phyloP scores from a whole-genome alignment of 768 basidiomycete species.

The Trametopsis cervina region DNA sequence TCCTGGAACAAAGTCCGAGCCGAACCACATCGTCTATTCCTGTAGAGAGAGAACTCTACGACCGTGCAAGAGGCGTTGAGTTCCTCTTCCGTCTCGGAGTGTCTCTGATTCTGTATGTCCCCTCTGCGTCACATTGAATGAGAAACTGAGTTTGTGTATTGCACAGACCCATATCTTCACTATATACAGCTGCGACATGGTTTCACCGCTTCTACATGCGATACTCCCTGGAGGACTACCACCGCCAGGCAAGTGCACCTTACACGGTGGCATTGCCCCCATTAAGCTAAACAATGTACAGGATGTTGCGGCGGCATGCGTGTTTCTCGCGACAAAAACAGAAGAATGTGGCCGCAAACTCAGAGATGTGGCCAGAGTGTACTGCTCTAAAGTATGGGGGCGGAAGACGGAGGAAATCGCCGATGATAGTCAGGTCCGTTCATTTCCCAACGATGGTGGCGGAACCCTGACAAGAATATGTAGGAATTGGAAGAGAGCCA shows the following conservation, averaged over 20 bases:
- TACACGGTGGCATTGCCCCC: neutral
- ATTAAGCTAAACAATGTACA: constrained; percentile 20
- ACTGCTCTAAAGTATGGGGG: constrained; percentile 58
- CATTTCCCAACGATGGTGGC: neutral
- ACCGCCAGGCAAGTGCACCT: constrained; percentile 52
- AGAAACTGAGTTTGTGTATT: constrained; percentile 9
- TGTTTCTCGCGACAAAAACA: constrained; percentile 88
- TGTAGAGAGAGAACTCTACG: constrained; percentile 65
- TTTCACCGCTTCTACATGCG: constrained; percentile 91
- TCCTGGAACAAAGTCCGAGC: constrained; percentile 50
- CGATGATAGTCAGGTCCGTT: constrained; percentile 57
- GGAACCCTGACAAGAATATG: constrained; percentile 1
- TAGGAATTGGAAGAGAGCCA: constrained; percentile 76
- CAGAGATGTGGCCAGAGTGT: constrained; percentile 75
- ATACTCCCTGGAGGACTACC: constrained; percentile 75
- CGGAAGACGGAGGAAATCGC: constrained; percentile 49
- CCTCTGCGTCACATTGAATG: constrained; percentile 9
- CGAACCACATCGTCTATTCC: constrained; percentile 35
- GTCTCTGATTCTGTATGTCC: constrained; percentile 66
- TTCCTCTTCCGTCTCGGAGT: constrained; percentile 80
- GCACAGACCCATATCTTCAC: constrained; percentile 69
- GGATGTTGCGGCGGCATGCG: constrained; percentile 82
- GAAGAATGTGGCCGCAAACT: constrained; percentile 86
- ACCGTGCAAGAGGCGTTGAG: constrained; percentile 76
- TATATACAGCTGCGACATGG: constrained; percentile 86